These are phyloP conservation scores for Monascus purpureus DNA, from an alignment of 495 filamentous ascomycete species.

Conservation along the genomic window DNA sequence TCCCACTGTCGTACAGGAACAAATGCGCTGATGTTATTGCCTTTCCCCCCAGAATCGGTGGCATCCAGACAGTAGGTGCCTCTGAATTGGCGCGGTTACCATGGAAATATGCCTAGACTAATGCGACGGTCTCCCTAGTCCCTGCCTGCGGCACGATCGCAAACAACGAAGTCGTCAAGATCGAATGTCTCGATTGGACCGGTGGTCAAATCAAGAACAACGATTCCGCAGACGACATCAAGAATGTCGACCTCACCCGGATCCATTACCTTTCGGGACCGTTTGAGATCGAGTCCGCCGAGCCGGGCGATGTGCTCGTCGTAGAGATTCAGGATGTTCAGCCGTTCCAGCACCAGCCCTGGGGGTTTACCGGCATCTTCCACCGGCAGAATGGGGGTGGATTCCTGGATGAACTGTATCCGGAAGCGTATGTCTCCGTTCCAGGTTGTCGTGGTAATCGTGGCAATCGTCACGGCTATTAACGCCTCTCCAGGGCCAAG, in stretches of 20 bases:
- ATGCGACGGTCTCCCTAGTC: too few relatives aligned
- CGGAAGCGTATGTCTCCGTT: conserved; percentile 44
- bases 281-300: conserved; percentile 76
- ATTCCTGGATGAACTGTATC: conserved; percentile 83
- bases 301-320: conserved; percentile 74
- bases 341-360: conserved; percentile 72
- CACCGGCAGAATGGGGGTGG: conserved; percentile 75
- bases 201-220: conserved; percentile 85
- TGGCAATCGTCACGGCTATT: not conserved
- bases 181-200: conserved; percentile 85
- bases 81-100: too few relatives aligned
- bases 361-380: conserved; percentile 89
- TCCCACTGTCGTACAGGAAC: too few relatives aligned
- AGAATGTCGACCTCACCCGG: conserved; percentile 69
- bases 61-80: conserved; percentile 84
- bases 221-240: conserved; percentile 78
- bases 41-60: conserved; percentile 81
- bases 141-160: conserved; percentile 62
- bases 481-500: conserved; percentile 55
- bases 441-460: not conserved
- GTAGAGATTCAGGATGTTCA: conserved; percentile 97
- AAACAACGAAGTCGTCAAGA: conserved; percentile 82
- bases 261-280: conserved; percentile 86
- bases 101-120: not conserved
- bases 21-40: too few relatives aligned